Percentiles rank a stretch among this genome's conserved stretches.
Conservation (phyloP, 2,329 filamentous ascomycete species). For the Metarhizium sp. region DNA sequence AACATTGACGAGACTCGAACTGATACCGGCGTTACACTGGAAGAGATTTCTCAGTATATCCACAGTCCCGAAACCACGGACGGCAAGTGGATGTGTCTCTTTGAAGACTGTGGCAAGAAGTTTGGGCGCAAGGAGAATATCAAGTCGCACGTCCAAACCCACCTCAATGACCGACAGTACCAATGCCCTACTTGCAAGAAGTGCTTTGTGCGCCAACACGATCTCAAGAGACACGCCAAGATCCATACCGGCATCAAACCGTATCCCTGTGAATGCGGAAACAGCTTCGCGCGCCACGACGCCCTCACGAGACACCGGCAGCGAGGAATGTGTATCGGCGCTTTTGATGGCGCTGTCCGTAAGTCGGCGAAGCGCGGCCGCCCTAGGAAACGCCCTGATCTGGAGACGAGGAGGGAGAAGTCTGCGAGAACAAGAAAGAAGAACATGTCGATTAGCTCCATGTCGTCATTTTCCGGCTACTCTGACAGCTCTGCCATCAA, state of each 20-base stretch:
- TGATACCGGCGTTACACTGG: conserved; percentile 76
- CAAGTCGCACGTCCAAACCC: conserved; percentile 95
- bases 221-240: conserved; percentile 93
- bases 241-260: conserved; percentile 96
- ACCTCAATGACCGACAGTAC: conserved; percentile 92
- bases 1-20: conserved; percentile 57
- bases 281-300: conserved; percentile 90
- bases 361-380: conserved; percentile 54
- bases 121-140: conserved; percentile 99
- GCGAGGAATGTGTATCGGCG: conserved; percentile 91
- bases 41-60: conserved; percentile 73
- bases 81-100: conserved; percentile 73
- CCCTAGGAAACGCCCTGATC: conserved; percentile 52
- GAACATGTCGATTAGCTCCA: conserved; percentile 37
- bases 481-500: conserved; percentile 47
- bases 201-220: conserved; percentile 93
- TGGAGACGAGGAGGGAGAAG: conserved; percentile 48
- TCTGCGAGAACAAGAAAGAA: conserved; percentile 48
- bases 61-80: conserved; percentile 62
- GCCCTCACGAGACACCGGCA: conserved; percentile 90
- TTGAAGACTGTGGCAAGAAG: conserved; percentile 69
- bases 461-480: conserved; percentile 44
- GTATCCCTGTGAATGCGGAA: conserved; percentile 88
- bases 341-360: conserved; percentile 68
- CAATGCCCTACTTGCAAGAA: conserved; percentile 89